Conservation (phyloP, 1,284 basidiomycete genomes). For the Cerioporus squamosus region DNA sequence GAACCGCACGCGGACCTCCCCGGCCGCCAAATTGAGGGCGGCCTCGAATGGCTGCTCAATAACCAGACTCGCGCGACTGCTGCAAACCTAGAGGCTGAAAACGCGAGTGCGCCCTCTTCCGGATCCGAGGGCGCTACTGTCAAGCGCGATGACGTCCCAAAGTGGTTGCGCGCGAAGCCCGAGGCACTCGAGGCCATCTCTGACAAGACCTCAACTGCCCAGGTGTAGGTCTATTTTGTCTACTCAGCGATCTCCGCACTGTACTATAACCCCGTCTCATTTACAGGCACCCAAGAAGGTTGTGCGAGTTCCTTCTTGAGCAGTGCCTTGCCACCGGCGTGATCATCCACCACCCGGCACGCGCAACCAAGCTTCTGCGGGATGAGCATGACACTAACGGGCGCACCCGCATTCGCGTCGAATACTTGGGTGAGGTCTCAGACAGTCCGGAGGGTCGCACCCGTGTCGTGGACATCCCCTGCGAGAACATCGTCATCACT, state of each 20-base stretch:
- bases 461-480: constrained; percentile 35
- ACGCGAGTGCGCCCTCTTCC: background rate
- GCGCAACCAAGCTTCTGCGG: constrained; percentile 29
- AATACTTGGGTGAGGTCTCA: constrained; percentile 25
- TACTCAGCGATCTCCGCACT: background rate
- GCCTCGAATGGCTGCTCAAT: constrained; percentile 31
- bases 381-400: constrained; percentile 11
- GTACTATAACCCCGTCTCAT: background rate
- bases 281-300: constrained; percentile 45
- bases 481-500: constrained; percentile 54
- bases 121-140: background rate
- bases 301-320: constrained; percentile 57
- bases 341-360: constrained; percentile 40
- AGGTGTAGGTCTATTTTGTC: constrained; percentile 40
- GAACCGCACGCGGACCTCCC: background rate
- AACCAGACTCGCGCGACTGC: constrained; percentile 28
- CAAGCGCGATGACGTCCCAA: constrained; percentile 17
- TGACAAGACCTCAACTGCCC: constrained; percentile 47
- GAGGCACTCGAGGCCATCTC: constrained; percentile 33
- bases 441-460: constrained; percentile 12
- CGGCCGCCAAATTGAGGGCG: constrained; percentile 7
- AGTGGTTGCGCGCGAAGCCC: constrained; percentile 33
- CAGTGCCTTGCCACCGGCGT: constrained; percentile 47
- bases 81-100: background rate
- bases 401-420: constrained; percentile 25